Base-by-base conservation (phyloP, 2,329 filamentous ascomycete species). In the Aspergillus persii region DNA sequence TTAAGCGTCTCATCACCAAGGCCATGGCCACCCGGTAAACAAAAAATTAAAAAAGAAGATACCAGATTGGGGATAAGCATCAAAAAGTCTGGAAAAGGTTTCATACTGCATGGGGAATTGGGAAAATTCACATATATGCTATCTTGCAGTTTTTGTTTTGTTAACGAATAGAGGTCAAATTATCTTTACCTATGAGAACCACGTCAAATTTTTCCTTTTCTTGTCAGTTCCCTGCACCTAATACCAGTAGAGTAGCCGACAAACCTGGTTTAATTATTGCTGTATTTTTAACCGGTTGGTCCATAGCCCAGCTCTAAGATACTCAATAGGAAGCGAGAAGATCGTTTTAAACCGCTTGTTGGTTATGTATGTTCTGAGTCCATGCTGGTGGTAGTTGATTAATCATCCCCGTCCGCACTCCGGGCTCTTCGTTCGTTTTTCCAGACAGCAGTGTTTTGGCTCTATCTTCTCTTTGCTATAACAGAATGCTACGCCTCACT, bases 1-100 rank as follows among this genome's bases (percentile, higher is more conserved):
- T 99, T 67, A 99, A 98, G 92, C 87, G 95, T 75, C 87, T 96
- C 70, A 93, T 99, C 73, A 99, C 95, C 81, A 99, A 98, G 90
- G 93, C 91, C 73, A 96, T 96, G 91, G 88, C 91, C 67, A 93
- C 91, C 75, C 89, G 91, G 81, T 96, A 93, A 87, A 77, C 31
- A 54, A 52, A 47, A 26, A 41, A 12, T 29, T 51, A 58, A 39
- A 46, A 53, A 33, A 58, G 23, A 44, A 30, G 30, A 36, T 53
- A 23, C 18, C 18, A 23, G 18, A 23, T 23, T 23, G 18, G 18
- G 18, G 2, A 23, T 23, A 23, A 23, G 18, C 18, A 23, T 23
- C 8, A 31, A 31, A 31, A 31, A 31, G 30, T 8, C 30, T 8
- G 5, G 15, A 15, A 6, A 41, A 12, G 2, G 6, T 41, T 2